Conservation (phyloP, 306 rosid species). For the Cicer arietinum region DNA sequence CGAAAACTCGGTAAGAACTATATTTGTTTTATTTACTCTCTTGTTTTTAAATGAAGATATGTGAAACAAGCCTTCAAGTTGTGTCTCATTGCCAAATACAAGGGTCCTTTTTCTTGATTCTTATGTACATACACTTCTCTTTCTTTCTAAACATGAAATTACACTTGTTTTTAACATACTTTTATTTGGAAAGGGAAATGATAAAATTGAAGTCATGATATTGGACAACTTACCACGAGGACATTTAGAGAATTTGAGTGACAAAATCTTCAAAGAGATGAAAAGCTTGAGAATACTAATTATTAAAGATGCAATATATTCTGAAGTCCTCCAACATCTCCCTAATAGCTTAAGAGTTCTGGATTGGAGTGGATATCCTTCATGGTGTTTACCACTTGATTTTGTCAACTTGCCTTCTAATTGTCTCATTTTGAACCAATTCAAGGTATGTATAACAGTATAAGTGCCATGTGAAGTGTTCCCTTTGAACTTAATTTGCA, state of each 20-base stretch:
- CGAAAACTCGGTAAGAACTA: neutral
- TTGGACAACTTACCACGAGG: constrained; percentile 3
- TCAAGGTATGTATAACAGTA: neutral
- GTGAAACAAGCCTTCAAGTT: neutral
- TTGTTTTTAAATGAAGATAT: neutral
- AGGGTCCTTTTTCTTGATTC: neutral
- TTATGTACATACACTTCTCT: neutral
- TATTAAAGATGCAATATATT: neutral
- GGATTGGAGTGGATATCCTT: constrained; percentile 20
- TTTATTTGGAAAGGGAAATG: constrained; percentile 1
- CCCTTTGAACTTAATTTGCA: neutral
- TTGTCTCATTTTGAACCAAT: constrained; percentile 8
- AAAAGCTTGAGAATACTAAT: constrained; percentile 18
- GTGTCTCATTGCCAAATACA: neutral
- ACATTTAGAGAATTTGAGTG: neutral
- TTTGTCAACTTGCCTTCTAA: constrained; percentile 3
- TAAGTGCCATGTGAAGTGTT: neutral
- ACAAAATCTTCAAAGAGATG: constrained; percentile 19
- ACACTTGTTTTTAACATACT: neutral
- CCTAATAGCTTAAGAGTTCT: constrained; percentile 16
- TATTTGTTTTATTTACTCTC: neutral
- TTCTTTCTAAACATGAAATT: neutral
- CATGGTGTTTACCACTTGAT: neutral
- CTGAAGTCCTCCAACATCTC: constrained; percentile 11
- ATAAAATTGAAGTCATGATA: neutral